These are phyloP conservation scores for Pyrrhoderma lamaoense DNA, from an alignment of 1,284 basidiomycete species.

Conservation along the genomic window DNA sequence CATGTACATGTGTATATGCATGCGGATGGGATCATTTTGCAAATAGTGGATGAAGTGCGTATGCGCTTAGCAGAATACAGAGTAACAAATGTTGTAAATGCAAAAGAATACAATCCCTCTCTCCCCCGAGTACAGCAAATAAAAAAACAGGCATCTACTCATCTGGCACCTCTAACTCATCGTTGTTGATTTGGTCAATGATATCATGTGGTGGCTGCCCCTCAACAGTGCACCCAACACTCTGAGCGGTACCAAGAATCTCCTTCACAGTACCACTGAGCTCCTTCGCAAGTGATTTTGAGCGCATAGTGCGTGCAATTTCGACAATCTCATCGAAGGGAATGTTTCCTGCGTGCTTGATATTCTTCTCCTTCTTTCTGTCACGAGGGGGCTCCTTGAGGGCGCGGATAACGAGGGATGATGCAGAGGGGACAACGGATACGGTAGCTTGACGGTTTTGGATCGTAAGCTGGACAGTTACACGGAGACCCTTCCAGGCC, in stretches of 20 bases:
- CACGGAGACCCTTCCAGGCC: conserved; percentile 99
- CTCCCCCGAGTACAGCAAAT: not conserved
- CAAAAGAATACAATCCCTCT: conserved; percentile 11
- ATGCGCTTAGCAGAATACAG: conserved; percentile 4
- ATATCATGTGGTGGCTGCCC: conserved; percentile 91
- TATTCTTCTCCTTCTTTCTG: conserved; percentile 99
- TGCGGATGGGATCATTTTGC: too few species aligned
- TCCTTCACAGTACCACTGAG: conserved; percentile 90
- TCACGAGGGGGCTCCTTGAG: conserved; percentile 99
- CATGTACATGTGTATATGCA: too few species aligned
- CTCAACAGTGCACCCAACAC: conserved; percentile 94
- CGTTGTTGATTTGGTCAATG: conserved; percentile 94
- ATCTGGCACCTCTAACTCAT: conserved; percentile 90
- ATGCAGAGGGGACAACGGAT: conserved; percentile 95
- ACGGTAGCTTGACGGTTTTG: conserved; percentile 99
- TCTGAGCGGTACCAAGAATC: conserved; percentile 91
- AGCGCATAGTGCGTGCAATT: conserved; percentile 94
- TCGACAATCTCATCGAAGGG: conserved; percentile 92
- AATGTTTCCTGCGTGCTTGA: conserved; percentile 96
- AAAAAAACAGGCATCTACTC: conserved; percentile 52
- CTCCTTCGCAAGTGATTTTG: conserved; percentile 92
- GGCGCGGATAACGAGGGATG: conserved; percentile 96
- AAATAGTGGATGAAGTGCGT: not conserved
- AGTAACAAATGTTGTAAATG: conserved; percentile 8
- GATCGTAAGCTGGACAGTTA: conserved; percentile 98